These are phyloP conservation scores for Lasiodiplodia sp. DNA, from an alignment of 2,329 filamentous ascomycete species.

Conservation along the genomic window DNA sequence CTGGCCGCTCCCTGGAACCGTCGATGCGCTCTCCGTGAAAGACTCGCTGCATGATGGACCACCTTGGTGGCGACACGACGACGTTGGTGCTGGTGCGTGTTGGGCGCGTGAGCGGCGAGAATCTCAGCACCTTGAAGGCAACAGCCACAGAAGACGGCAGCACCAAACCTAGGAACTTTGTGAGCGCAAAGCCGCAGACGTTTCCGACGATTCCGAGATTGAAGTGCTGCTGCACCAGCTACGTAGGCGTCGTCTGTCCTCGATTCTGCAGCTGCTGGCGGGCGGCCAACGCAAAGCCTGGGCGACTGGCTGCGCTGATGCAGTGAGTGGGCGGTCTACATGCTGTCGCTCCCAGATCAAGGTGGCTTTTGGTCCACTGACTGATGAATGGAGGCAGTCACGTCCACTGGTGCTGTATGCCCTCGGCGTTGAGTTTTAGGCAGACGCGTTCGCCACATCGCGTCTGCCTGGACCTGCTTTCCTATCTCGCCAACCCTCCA, in stretches of 20 bases:
- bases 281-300: neutral
- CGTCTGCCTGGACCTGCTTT: neutral
- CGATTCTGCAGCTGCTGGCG: neutral
- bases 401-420: neutral
- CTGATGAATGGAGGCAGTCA: neutral
- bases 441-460: too few relatives aligned
- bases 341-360: neutral
- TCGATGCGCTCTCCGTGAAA: neutral
- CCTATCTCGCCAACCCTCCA: neutral
- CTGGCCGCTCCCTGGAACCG: neutral
- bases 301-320: neutral
- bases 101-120: neutral
- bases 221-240: neutral
- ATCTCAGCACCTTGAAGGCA: neutral
- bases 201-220: neutral
- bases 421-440: neutral
- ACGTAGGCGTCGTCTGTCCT: neutral
- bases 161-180: neutral
- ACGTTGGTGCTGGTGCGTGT: neutral
- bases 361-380: neutral
- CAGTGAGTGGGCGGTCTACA: neutral
- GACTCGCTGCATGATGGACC: neutral
- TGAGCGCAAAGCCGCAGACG: neutral
- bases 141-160: neutral
- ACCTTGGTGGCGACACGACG: neutral